A percentile compares a stretch with the other conserved stretches of the same genome.
Conservation (phyloP, 345 rosid genomes). For the Citrus medica region DNA sequence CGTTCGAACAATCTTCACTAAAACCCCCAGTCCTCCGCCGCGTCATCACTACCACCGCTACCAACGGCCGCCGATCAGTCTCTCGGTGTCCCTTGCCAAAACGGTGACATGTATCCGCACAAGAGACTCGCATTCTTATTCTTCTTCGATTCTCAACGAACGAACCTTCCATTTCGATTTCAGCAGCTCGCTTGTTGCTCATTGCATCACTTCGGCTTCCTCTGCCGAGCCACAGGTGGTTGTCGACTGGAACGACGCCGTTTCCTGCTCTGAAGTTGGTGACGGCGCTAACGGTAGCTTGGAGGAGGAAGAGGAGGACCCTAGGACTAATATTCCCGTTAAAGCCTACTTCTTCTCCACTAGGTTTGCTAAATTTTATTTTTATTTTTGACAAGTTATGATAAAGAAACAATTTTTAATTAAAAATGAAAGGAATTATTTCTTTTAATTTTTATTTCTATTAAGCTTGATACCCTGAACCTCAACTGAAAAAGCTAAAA, state of each 20-base stretch:
- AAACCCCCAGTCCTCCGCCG: neutral
- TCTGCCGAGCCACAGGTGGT: slow-evolving; percentile 16
- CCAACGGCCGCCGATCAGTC: neutral
- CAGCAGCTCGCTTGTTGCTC: neutral
- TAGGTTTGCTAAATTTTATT: slow-evolving; percentile 36
- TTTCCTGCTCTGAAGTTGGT: slow-evolving; percentile 38
- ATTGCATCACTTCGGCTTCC: slow-evolving; percentile 37
- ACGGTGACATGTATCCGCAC: slow-evolving; percentile 2
- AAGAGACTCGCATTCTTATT: neutral
- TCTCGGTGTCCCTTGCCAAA: neutral
- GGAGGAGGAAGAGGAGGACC: slow-evolving; percentile 46
- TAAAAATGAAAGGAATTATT: neutral
- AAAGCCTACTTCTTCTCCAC: slow-evolving; percentile 89
- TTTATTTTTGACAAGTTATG: neutral
- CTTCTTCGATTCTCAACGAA: neutral
- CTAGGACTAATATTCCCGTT: slow-evolving; percentile 70
- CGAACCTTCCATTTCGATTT: slow-evolving; percentile 4
- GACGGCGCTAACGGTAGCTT: slow-evolving; percentile 19
- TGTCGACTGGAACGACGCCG: slow-evolving; percentile 40
- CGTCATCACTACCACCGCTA: neutral
- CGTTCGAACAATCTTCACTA: slow-evolving; percentile 24
- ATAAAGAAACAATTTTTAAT: too few species aligned
- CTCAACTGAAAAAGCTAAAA: neutral
- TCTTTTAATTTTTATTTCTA: too few species aligned
- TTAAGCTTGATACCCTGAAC: neutral